phyloP scores from a whole-genome alignment of 108 stramenopile species.

The Skeletonema marinoi region DNA sequence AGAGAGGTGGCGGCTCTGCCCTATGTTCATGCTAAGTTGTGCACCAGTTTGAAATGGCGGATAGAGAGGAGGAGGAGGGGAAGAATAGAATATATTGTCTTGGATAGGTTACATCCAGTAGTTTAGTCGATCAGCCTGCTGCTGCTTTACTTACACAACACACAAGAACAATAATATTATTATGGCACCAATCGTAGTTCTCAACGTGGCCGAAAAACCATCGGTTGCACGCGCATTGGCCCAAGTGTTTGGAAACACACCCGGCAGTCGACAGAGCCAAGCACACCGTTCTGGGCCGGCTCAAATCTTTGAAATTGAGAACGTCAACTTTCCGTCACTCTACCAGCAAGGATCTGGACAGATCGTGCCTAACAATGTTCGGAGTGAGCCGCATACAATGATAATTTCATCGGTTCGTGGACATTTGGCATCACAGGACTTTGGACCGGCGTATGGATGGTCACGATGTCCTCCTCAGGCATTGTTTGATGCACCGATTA shows the following conservation, averaged over 20 bases:
- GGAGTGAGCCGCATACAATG: conserved; percentile 77
- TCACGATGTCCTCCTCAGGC: conserved; percentile 61
- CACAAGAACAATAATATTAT: too few relatives aligned
- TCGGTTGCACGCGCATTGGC: conserved; percentile 93
- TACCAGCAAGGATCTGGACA: conserved; percentile 62
- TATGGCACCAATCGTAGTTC: conserved; percentile 46
- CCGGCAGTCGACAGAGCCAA: conserved; percentile 50
- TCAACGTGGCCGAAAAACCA: conserved; percentile 99
- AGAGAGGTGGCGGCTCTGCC: background rate
- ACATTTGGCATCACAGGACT: conserved; percentile 83
- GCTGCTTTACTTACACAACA: too few relatives aligned
- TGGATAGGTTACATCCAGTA: too few relatives aligned
- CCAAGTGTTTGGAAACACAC: conserved; percentile 64
- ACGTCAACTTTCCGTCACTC: conserved; percentile 74
- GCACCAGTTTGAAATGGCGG: background rate
- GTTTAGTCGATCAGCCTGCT: too few relatives aligned
- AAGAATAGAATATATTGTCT: too few relatives aligned
- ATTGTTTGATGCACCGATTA: conserved; percentile 83
- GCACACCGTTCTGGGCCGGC: conserved; percentile 39
- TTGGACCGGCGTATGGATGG: conserved; percentile 73
- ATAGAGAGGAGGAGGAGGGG: too few relatives aligned
- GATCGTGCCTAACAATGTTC: conserved; percentile 7
- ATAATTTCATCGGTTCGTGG: conserved; percentile 87
- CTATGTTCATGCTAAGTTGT: background rate
- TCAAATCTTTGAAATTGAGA: conserved; percentile 77